Evolutionary conservation across 305 asterid genomes (phyloP).

Genomic region (Fraxinus xanthoxyloides): DNA sequence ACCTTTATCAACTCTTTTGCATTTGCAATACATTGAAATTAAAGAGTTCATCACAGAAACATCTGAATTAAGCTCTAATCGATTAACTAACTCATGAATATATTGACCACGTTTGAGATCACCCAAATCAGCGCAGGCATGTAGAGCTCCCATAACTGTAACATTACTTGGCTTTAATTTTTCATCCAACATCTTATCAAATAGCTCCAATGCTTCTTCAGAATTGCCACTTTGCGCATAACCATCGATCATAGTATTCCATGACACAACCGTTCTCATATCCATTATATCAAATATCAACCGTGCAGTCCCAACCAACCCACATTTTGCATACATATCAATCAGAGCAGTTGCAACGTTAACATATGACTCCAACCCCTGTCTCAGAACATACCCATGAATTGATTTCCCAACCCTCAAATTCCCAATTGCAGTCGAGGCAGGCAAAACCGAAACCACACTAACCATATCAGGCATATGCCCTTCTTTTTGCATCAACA

Average conservation of each 20-base stretch:
- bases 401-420: conserved; percentile 55
- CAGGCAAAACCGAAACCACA: conserved; percentile 70
- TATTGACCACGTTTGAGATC: conserved; percentile 59
- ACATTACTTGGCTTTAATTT: conserved; percentile 69
- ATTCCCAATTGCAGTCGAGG: conserved; percentile 47
- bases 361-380: conserved; percentile 50
- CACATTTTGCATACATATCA: conserved; percentile 84
- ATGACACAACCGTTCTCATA: conserved; percentile 64
- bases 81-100: conserved; percentile 52
- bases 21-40: conserved; percentile 92
- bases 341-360: conserved; percentile 66
- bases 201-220: conserved; percentile 64
- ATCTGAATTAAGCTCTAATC: conserved; percentile 47
- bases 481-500: conserved; percentile 59
- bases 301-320: conserved; percentile 42
- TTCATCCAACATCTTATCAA: conserved; percentile 60
- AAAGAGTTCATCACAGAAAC: conserved; percentile 68
- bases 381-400: conserved; percentile 59
- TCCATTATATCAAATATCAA: conserved; percentile 59
- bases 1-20: conserved; percentile 67
- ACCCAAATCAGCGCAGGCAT: conserved; percentile 62
- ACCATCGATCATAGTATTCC: conserved; percentile 90
- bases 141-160: conserved; percentile 79
- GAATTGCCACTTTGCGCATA: conserved; percentile 72
- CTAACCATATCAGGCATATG: conserved; percentile 64